Percentiles rank a stretch among this genome's conserved stretches.
Conservation (phyloP, 228 moss, liverwort and hornwort genomes). For the Sphagnum fallax region DNA sequence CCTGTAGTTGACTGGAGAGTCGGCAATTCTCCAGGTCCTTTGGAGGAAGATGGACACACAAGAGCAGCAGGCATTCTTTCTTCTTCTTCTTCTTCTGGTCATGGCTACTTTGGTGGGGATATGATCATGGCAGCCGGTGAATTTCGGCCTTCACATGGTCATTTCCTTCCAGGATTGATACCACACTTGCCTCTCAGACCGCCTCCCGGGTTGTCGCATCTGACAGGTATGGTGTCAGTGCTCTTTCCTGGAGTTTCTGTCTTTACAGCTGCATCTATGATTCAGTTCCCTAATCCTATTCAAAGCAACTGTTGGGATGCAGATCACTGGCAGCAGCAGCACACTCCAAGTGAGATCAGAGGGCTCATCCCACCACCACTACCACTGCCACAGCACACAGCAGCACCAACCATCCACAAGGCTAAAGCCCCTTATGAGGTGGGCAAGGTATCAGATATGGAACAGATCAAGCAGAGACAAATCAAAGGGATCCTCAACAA, state of each 20-base stretch:
- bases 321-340: conserved; percentile 81
- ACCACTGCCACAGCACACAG: conserved; percentile 22
- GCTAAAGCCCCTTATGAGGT: conserved; percentile 85
- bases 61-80: conserved; percentile 46
- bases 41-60: conserved; percentile 82
- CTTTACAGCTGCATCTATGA: conserved; percentile 39
- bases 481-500: conserved; percentile 92
- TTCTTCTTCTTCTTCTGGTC: conserved; percentile 63
- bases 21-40: conserved; percentile 33
- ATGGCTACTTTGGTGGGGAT: conserved; percentile 66
- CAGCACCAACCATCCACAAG: conserved; percentile 88
- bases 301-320: conserved; percentile 72
- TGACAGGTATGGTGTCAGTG: conserved; percentile 42
- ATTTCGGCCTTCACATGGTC: conserved; percentile 67
- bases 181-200: conserved; percentile 38
- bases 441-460: conserved; percentile 82
- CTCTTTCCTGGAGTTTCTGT: conserved; percentile 56
- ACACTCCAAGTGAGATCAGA: conserved; percentile 57
- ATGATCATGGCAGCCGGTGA: conserved; percentile 48
- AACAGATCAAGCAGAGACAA: conserved; percentile 83
- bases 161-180: conserved; percentile 57
- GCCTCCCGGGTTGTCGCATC: conserved; percentile 40
- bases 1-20: conserved; percentile 64
- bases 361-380: conserved; percentile 83
- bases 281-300: conserved; percentile 34